Evolutionary conservation across 768 basidiomycete species (phyloP), one percentile per base, ranked within the genome.

Genomic region (Lactarius sp.): DNA sequence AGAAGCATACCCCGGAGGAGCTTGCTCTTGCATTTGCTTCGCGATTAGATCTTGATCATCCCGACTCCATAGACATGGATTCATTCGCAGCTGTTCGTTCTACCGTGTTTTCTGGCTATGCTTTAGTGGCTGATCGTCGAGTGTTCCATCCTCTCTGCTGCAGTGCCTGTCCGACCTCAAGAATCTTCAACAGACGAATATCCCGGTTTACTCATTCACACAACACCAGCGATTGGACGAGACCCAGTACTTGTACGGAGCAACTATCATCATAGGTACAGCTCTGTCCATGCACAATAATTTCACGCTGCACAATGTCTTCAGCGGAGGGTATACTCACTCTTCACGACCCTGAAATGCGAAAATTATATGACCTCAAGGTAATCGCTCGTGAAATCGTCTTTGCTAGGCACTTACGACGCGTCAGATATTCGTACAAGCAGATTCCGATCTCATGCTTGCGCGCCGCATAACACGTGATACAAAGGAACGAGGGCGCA

Each of bases 381-480:
- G 94, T 85, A 66, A 34, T 6, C 49, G 5, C 2, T 13, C 8
- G 41, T 51, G 0, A 36, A 42, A 9, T 60, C 36, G 10, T 0
- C 50, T 36, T 18, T 41, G 50, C 52, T 42, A 9, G 53, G 9
- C 14, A 2, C 51, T 55, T 39, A 41, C 22, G 36, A 16, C 7
- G 52, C 8, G 59, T 51, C 41, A 92, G 88, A 79, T 94, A 4
- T 94, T 92, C 66, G 93, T 94, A 7, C 92, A 96, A 78, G 91
- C 89, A 63, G 94, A 98, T 72, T 88, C 94, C 8, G 97, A 99
- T 73, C 77, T 98, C 22, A 99, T 99, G 97, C 86, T 99, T 53
- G 93, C 96, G 1, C 85, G 97, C 61, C 85, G 97, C 44, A 88
- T 99, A 59, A 80, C 84, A 66, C 81, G 97, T 59, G 97, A 98